Conservation (phyloP, 1,284 basidiomycete genomes). For the Ustilago tritici region DNA sequence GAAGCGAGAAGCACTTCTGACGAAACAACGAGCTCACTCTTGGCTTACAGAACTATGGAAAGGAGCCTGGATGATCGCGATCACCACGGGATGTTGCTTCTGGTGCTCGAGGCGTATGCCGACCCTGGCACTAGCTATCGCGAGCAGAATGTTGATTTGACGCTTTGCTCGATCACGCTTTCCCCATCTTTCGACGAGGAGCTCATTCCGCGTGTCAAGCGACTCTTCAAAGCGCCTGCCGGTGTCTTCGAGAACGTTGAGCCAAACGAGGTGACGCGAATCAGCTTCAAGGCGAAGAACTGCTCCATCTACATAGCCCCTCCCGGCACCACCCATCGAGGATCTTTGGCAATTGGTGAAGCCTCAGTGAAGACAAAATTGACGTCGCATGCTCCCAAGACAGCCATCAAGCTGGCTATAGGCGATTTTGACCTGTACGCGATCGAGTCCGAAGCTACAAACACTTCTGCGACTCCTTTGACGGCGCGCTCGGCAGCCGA, state of each 20-base stretch:
- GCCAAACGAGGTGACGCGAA: constrained; percentile 84
- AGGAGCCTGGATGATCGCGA: constrained; percentile 23
- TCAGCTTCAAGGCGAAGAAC: constrained; percentile 70
- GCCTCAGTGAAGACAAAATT: constrained; percentile 51
- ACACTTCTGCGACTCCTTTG: background rate
- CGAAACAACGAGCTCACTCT: constrained; percentile 15
- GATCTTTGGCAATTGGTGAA: constrained; percentile 50
- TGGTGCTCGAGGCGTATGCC: constrained; percentile 78
- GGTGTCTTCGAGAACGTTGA: constrained; percentile 93
- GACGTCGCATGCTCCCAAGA: constrained; percentile 54
- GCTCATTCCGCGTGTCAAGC: constrained; percentile 77
- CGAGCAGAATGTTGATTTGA: constrained; percentile 79
- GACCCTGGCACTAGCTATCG: constrained; percentile 79
- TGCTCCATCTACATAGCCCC: constrained; percentile 42
- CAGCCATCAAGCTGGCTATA: constrained; percentile 42
- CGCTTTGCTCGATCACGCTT: constrained; percentile 77
- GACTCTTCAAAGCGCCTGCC: constrained; percentile 85
- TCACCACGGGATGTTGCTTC: constrained; percentile 73
- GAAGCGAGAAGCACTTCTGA: constrained; percentile 16
- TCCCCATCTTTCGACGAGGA: constrained; percentile 76
- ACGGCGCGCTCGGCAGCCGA: constrained; percentile 22
- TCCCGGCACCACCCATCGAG: constrained; percentile 23
- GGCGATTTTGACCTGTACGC: constrained; percentile 38
- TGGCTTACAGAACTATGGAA: constrained; percentile 41
- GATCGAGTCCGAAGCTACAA: constrained; percentile 15